Conservation (phyloP, 2,329 filamentous ascomycete genomes). For the Aspergillus jensenii region DNA sequence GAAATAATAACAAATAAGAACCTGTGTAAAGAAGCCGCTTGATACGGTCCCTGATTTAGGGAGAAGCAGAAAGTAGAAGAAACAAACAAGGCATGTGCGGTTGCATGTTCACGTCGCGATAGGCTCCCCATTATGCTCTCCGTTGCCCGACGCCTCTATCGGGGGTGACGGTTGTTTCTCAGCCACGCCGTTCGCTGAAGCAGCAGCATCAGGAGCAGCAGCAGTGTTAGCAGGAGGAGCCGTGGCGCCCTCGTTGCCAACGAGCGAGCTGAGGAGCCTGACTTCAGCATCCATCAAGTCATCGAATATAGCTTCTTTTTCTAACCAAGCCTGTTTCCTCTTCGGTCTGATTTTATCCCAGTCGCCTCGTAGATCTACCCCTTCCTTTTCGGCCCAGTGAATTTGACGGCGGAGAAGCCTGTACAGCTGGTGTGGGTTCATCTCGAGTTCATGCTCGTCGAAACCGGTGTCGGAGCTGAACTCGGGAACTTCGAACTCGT, state of each 20-base stretch:
- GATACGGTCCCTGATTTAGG: not conserved
- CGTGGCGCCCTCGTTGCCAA: slow-evolving; percentile 10
- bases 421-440: slow-evolving; percentile 45
- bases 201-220: not conserved
- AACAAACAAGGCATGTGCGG: not conserved
- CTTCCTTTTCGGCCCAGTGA: slow-evolving; percentile 48
- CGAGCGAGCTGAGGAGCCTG: slow-evolving; percentile 32
- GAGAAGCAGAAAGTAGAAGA: not conserved
- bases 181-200: slow-evolving; percentile 1
- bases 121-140: not conserved
- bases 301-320: slow-evolving; percentile 46
- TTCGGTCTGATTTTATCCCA: slow-evolving; percentile 39
- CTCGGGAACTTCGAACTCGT: slow-evolving; percentile 38
- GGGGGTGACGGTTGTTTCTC: not conserved
- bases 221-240: not conserved
- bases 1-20: not conserved
- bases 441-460: slow-evolving; percentile 44
- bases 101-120: slow-evolving; percentile 4
- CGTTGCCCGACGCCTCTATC: not conserved
- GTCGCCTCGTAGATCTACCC: slow-evolving; percentile 37
- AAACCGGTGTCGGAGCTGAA: slow-evolving; percentile 43
- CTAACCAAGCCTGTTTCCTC: slow-evolving; percentile 40
- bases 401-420: slow-evolving; percentile 48
- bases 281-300: slow-evolving; percentile 45
- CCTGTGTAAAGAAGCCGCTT: not conserved